Conservation (phyloP, 192 early-diverging fungal species). For the Cladochytrium replicatum region DNA sequence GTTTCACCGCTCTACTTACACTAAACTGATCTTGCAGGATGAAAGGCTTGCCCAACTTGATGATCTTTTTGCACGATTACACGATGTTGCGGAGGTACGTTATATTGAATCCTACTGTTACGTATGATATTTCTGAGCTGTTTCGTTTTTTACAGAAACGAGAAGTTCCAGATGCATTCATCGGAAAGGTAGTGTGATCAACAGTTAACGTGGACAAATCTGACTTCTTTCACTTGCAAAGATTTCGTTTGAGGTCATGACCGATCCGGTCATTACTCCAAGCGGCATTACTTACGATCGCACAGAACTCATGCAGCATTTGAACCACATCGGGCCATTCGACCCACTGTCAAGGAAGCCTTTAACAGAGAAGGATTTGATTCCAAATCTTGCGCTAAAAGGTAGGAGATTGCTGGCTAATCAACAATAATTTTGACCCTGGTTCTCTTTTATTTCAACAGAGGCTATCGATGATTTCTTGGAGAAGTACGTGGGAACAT, state of each 20-base stretch:
- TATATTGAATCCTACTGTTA: too few species aligned
- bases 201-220: too few species aligned
- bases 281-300: constrained; percentile 69
- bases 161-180: constrained; percentile 50
- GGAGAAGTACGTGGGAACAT: too few species aligned
- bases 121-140: constrained; percentile 16
- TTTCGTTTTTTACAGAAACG: constrained; percentile 4
- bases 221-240: too few species aligned
- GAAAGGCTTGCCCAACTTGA: constrained; percentile 23
- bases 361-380: constrained; percentile 53
- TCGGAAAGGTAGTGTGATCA: constrained; percentile 18
- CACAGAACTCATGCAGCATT: constrained; percentile 59
- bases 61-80: constrained; percentile 32
- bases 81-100: constrained; percentile 40
- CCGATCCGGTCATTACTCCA: constrained; percentile 55
- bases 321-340: constrained; percentile 66
- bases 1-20: too few species aligned
- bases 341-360: constrained; percentile 66
- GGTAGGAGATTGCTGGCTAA: too few species aligned
- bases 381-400: constrained; percentile 67
- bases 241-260: constrained; percentile 77
- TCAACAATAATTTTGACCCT: too few species aligned
- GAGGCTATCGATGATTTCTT: too few species aligned
- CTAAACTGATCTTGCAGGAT: too few species aligned
- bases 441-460: too few species aligned